phyloP scores from a whole-genome alignment of 2,329 filamentous ascomycete species.

The Nemania sp. region DNA sequence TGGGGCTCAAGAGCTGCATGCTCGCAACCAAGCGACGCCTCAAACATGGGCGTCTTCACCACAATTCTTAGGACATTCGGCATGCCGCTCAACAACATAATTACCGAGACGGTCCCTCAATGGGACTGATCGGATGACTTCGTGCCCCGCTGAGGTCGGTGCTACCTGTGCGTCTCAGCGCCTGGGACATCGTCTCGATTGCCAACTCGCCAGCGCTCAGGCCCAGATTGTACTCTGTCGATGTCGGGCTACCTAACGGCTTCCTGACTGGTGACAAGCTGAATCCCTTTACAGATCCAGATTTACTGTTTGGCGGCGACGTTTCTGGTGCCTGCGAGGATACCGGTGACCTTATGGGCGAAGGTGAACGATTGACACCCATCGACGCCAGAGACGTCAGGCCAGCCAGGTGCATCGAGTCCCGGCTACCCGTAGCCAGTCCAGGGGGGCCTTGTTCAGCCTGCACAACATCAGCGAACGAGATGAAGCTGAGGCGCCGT shows the following conservation, averaged over 20 bases:
- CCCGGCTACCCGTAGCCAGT: constrained; percentile 58
- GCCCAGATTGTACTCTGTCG: constrained; percentile 54
- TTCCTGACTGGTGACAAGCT: constrained; percentile 69
- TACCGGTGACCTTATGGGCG: constrained; percentile 77
- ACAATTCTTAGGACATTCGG: neutral
- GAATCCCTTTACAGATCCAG: constrained; percentile 73
- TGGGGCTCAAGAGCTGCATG: neutral
- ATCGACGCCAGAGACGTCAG: constrained; percentile 62
- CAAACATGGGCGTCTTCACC: neutral
- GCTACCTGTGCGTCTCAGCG: constrained; percentile 81
- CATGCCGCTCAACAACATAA: neutral
- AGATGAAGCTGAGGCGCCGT: constrained; percentile 89
- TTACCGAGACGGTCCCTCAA: constrained; percentile 49
- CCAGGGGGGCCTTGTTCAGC: constrained; percentile 71
- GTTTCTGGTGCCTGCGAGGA: constrained; percentile 71
- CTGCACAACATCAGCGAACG: constrained; percentile 94
- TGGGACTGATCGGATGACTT: constrained; percentile 63
- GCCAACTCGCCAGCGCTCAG: constrained; percentile 68
- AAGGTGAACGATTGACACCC: constrained; percentile 70
- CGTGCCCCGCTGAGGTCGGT: constrained; percentile 68
- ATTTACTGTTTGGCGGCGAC: constrained; percentile 77
- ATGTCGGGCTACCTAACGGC: constrained; percentile 67
- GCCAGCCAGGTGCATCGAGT: constrained; percentile 71
- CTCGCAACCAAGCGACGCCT: neutral
- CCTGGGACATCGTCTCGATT: constrained; percentile 93